Evolutionary conservation across 768 basidiomycete species (phyloP), one percentile per base, ranked within the genome.

Genomic region (Lactarius deliciosus): DNA sequence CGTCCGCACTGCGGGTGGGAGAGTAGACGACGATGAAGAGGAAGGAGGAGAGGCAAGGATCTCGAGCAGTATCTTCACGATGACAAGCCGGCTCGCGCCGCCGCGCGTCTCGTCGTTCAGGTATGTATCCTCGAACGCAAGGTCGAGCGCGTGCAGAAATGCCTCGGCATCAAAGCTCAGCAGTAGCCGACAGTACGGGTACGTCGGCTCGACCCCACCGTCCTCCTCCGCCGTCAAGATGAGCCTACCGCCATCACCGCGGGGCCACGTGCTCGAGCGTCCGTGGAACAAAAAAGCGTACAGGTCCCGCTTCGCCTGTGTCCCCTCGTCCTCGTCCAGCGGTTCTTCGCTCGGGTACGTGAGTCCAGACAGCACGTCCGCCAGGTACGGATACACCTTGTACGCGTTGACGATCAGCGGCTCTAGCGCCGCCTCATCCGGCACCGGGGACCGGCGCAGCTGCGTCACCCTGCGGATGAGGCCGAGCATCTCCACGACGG

Each of bases 101-200:
- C 81, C 82, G 5, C 83, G 79, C 53, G 18, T 25, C 40, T 89
- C 84, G 64, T 92, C 91, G 74, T 96, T 94, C 38, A 98, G 84
- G 78, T 90, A 96, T 1, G 88, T 76, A 71, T 98, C 95, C 75
- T 99, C 97, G 71, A 98, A 96, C 0, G 92, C 94, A 66, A 95
- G 87, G 76, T 99, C 97, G 68, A 99, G 81, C 2, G 91, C 87
- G 74, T 99, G 94, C 11, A 99, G 85, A 74, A 96, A 91, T 0
- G 94, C 91, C 76, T 99, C 97, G 11, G 96, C 84, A 74, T 98
- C 95, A 74, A 96, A 96, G 8, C 82, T 85, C 8, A 98, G 82
- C 1, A 98, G 79, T 15, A 92, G 81, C 8, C 91, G 87, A 32
- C 90, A 85, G 71, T 98, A 97, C 2, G 95, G 96, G 72, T 95